Conservation (phyloP, 495 filamentous ascomycete genomes). For the Aspergillus ellipticus region DNA sequence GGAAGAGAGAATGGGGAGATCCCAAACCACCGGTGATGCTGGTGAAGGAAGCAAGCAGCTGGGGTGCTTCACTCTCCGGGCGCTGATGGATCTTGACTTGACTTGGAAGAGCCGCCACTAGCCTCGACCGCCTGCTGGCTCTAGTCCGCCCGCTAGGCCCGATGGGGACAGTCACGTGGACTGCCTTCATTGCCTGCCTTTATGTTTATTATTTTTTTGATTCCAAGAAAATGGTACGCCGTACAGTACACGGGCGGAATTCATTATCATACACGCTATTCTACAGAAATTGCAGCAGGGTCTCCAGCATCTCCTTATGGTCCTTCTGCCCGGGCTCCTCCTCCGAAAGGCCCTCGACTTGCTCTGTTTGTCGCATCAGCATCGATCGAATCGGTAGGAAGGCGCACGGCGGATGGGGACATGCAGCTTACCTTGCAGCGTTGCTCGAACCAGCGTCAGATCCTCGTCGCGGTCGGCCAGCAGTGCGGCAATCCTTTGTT, state of each 20-base stretch:
- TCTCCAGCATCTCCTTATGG: constrained; percentile 65
- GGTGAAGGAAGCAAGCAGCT: constrained; percentile 15
- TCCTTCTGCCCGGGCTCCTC: constrained; percentile 56
- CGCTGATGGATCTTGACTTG: constrained; percentile 16
- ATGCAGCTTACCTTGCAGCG: constrained; percentile 60
- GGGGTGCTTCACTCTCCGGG: constrained; percentile 12
- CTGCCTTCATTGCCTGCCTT: background rate
- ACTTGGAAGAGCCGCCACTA: constrained; percentile 27
- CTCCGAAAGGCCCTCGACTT: constrained; percentile 59
- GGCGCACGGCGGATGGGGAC: background rate
- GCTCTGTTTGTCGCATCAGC: constrained; percentile 41
- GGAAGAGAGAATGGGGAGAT: constrained; percentile 15
- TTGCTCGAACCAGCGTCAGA: constrained; percentile 56
- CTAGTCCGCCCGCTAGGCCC: constrained; percentile 3
- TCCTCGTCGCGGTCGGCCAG: constrained; percentile 66
- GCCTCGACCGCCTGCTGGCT: constrained; percentile 16
- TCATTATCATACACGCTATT: background rate
- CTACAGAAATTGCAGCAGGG: constrained; percentile 58
- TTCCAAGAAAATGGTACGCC: no score
- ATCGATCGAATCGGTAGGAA: background rate
- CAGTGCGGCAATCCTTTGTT: constrained; percentile 56
- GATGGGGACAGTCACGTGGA: constrained; percentile 10
- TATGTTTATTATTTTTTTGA: no score
- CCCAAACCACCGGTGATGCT: constrained; percentile 22
- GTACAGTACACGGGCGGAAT: no score